A percentile compares a stretch with the other conserved stretches of the same genome.
Conservation (phyloP, 1,139 yeast genomes). For the Scheffersomyces cryptocercus region DNA sequence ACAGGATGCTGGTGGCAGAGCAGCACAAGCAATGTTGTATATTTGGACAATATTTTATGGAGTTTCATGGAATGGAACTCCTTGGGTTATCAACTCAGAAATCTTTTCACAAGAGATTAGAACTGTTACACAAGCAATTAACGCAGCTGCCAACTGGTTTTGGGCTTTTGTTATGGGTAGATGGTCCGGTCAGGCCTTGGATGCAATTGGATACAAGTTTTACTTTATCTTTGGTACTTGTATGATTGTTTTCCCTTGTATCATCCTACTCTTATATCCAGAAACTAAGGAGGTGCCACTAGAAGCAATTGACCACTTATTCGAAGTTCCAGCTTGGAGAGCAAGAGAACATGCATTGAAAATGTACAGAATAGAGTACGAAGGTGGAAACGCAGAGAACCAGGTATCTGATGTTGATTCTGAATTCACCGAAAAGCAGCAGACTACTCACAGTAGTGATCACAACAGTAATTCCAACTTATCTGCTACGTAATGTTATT, state of each 20-base stretch:
- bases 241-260: constrained; percentile 33
- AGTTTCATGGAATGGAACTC: constrained; percentile 49
- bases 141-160: constrained; percentile 49
- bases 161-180: constrained; percentile 53
- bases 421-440: background rate
- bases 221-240: constrained; percentile 45
- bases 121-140: constrained; percentile 44
- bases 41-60: constrained; percentile 49
- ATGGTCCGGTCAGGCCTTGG: constrained; percentile 44
- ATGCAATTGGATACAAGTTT: constrained; percentile 42
- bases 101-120: constrained; percentile 44
- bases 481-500: no score
- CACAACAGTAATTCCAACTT: no score
- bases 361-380: constrained; percentile 17
- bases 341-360: constrained; percentile 25
- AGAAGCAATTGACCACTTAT: constrained; percentile 43
- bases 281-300: constrained; percentile 48
- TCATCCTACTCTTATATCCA: constrained; percentile 41
- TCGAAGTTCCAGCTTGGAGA: constrained; percentile 36
- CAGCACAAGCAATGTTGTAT: constrained; percentile 50
- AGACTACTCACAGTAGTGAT: no score
- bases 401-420: background rate
- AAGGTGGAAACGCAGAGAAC: constrained; percentile 3
- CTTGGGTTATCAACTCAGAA: constrained; percentile 50
- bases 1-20: constrained; percentile 41